A percentile compares a stretch with the other conserved stretches of the same genome.
These are phyloP conservation scores for Verticillium nubilum DNA, from an alignment of 2,329 filamentous ascomycete genomes.

Conservation along the genomic window DNA sequence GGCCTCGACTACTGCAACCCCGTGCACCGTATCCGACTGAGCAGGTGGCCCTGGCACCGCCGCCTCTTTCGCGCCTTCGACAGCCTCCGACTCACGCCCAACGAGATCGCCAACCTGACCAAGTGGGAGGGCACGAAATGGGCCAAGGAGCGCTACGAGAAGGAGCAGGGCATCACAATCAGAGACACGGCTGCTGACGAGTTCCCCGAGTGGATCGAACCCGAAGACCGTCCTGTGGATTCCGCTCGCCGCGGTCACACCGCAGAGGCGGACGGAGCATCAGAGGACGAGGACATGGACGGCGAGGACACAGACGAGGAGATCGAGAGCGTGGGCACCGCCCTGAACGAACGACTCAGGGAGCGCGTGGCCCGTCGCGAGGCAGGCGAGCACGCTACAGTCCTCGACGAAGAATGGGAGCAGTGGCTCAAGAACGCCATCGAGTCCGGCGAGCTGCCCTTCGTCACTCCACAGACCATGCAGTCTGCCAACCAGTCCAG, in stretches of 20 bases:
- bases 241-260: conserved; percentile 3
- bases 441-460: conserved; percentile 53
- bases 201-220: conserved; percentile 57
- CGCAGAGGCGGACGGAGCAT: conserved; percentile 4
- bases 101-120: conserved; percentile 66
- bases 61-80: conserved; percentile 74
- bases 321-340: conserved; percentile 54
- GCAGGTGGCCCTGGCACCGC: conserved; percentile 71
- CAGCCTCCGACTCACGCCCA: conserved; percentile 58
- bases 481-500: conserved; percentile 27
- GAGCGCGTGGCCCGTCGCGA: conserved; percentile 59
- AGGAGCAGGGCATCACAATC: conserved; percentile 65
- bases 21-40: conserved; percentile 71
- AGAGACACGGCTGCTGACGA: conserved; percentile 66
- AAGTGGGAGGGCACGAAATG: conserved; percentile 81
- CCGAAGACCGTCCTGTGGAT: conserved; percentile 17
- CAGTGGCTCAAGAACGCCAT: conserved; percentile 68
- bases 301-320: conserved; percentile 34
- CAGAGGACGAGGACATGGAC: conserved; percentile 23
- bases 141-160: conserved; percentile 76
- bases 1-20: conserved; percentile 71
- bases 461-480: conserved; percentile 37
- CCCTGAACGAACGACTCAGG: conserved; percentile 59
- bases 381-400: conserved; percentile 50
- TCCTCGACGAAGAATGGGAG: conserved; percentile 68